Base-by-base conservation (phyloP, 371 early-diverging fungal genomes). In the Rhizopus delemar region DNA sequence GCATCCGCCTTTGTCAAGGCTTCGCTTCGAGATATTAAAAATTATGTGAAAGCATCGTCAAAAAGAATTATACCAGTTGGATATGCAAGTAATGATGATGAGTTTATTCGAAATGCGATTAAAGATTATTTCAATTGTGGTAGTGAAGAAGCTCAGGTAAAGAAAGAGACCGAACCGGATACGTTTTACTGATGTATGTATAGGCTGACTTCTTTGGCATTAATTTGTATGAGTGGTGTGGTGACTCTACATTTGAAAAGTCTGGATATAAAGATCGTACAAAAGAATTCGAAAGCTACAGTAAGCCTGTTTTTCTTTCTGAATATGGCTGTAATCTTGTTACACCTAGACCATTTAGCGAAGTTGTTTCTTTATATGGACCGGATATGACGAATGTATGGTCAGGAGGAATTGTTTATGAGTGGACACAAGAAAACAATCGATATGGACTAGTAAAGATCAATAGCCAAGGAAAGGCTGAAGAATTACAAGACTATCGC, bases 351-450 rank as follows among this genome's bases (percentile, higher is more conserved):
- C 57, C 57, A 0, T 89, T 89, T 56, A 57, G 73, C 2, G 87
- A 88, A 43, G 83, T 86, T 2, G 75, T 70, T 32, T 78, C 90
- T 15, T 73, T 92, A 41, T 89, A 86, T 59, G 87, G 90, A 8
- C 61, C 83, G 0, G 83, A 87, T 28, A 90, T 92, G 93, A 75
- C 73, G 6, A 57, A 59, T 48, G 71, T 73, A 0, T 88, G 87
- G 77, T 90, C 90, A 1, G 92, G 91, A 28, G 92, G 91, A 32
- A 81, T 93, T 35, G 84, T 88, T 35, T 93, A 92, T 65, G 91
- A 91, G 67, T 93, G 86, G 84, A 78, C 86, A 5, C 84, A 93
- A 55, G 91, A 93, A 56, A 83, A 75, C 63, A 93, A 92, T 71
- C 68, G 85, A 56, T 93, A 91, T 68, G 92, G 92, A 3, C 63